These are phyloP conservation scores for Blastomyces percursus DNA, from an alignment of 2,329 filamentous ascomycete genomes.

Conservation along the genomic window DNA sequence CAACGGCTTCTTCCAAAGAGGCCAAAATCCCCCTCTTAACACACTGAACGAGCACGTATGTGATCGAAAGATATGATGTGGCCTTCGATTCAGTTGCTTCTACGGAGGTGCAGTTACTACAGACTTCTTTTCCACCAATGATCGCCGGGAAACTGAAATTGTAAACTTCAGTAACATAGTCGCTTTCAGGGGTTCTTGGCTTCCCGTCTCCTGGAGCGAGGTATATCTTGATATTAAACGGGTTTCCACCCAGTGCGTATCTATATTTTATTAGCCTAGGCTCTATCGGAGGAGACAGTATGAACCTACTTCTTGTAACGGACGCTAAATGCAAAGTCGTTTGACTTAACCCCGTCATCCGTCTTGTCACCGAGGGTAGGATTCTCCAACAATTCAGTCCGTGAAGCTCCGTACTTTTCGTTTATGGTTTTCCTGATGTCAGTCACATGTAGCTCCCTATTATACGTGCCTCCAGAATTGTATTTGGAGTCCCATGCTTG, in stretches of 20 bases:
- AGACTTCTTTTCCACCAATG: not conserved
- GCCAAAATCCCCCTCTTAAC: conserved; percentile 1
- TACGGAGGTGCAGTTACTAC: not conserved
- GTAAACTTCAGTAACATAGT: conserved; percentile 6
- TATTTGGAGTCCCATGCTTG: conserved; percentile 6
- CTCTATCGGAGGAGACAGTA: not conserved
- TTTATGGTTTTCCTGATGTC: not conserved
- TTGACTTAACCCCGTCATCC: conserved; percentile 4
- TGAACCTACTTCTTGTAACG: conserved; percentile 3
- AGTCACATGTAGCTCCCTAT: conserved; percentile 1
- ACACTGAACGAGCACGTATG: conserved; percentile 1
- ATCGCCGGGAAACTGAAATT: conserved; percentile 4
- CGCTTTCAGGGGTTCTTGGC: conserved; percentile 1
- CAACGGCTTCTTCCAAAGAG: not conserved
- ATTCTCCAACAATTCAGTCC: not conserved
- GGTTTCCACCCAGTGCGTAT: conserved; percentile 1
- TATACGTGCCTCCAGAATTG: not conserved
- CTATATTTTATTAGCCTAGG: not conserved
- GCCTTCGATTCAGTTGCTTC: conserved; percentile 1
- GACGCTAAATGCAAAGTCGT: conserved; percentile 4
- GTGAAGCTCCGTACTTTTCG: conserved; percentile 3
- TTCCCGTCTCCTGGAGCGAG: conserved; percentile 4
- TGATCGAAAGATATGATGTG: conserved; percentile 2
- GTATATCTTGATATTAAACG: conserved; percentile 2
- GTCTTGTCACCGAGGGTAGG: conserved; percentile 1